phyloP scores from a whole-genome alignment of 2,329 filamentous ascomycete genomes.

The Parastagonospora nodorum region DNA sequence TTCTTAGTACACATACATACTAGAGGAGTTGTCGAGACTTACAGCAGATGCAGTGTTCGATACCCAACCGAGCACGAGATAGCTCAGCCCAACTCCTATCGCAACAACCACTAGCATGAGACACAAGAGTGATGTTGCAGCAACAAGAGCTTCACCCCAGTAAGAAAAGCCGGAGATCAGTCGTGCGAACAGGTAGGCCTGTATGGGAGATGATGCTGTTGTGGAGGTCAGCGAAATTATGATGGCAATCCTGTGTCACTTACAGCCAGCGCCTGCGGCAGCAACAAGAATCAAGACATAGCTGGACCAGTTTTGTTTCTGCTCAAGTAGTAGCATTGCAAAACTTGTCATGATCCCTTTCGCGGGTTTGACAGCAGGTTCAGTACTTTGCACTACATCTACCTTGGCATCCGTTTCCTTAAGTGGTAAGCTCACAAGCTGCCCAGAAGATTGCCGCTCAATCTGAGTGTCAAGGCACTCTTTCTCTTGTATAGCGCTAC shows the following conservation, averaged over 20 bases:
- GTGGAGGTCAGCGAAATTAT: not conserved
- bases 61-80: conserved; percentile 30
- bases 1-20: not conserved
- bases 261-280: conserved; percentile 26
- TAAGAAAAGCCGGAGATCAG: conserved; percentile 29
- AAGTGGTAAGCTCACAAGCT: no score
- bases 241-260: conserved; percentile 2
- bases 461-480: conserved; percentile 16
- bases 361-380: not conserved
- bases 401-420: not conserved
- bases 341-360: conserved; percentile 5
- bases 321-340: conserved; percentile 21
- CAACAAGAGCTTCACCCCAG: conserved; percentile 18
- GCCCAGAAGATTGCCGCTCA: conserved; percentile 1
- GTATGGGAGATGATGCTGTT: conserved; percentile 23
- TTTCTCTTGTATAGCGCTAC: conserved; percentile 11
- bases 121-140: conserved; percentile 51
- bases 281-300: conserved; percentile 22
- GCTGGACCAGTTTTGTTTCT: conserved; percentile 17
- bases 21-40: conserved; percentile 1
- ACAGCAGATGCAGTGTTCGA: conserved; percentile 29
- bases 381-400: conserved; percentile 22
- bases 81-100: conserved; percentile 24
- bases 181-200: conserved; percentile 29
- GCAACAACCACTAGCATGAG: conserved; percentile 26